Evolutionary conservation across 805 yeast species (phyloP).

Genomic region (Hanseniaspora pseudoguilliermondii): DNA sequence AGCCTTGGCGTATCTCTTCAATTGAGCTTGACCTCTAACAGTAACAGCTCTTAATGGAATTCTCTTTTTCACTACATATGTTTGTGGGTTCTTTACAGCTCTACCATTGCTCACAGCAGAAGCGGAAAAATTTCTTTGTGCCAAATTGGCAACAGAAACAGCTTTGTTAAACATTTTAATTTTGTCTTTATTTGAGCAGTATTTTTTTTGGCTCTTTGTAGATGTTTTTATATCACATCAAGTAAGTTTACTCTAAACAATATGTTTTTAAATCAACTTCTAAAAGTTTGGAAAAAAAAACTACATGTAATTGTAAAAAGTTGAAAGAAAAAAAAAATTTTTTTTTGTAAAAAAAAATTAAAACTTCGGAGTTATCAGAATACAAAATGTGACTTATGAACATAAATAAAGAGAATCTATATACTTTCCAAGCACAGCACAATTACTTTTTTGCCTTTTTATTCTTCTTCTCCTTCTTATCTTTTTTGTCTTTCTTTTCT

Average conservation of each 20-base stretch:
- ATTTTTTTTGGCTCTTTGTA: neutral
- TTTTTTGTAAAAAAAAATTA: neutral
- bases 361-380: neutral
- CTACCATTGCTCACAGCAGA: slow-evolving; percentile 6
- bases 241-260: too few relatives aligned
- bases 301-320: too few relatives aligned
- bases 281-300: neutral
- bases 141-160: neutral
- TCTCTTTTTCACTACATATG: slow-evolving; percentile 5
- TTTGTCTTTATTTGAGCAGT: neutral
- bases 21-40: slow-evolving; percentile 2
- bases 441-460: slow-evolving; percentile 3
- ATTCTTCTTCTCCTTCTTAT: slow-evolving; percentile 2
- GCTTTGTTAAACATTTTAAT: neutral
- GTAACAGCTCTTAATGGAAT: slow-evolving; percentile 7
- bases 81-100: slow-evolving; percentile 9
- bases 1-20: neutral
- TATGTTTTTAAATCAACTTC: too few relatives aligned
- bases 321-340: neutral
- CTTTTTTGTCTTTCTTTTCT: slow-evolving; percentile 10
- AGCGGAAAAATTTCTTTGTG: slow-evolving; percentile 9
- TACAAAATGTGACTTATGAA: neutral
- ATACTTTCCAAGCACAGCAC: neutral
- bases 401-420: neutral
- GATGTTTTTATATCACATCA: too few relatives aligned